Evolutionary conservation across 495 filamentous ascomycete species (phyloP).

Genomic region (Halenospora varia): DNA sequence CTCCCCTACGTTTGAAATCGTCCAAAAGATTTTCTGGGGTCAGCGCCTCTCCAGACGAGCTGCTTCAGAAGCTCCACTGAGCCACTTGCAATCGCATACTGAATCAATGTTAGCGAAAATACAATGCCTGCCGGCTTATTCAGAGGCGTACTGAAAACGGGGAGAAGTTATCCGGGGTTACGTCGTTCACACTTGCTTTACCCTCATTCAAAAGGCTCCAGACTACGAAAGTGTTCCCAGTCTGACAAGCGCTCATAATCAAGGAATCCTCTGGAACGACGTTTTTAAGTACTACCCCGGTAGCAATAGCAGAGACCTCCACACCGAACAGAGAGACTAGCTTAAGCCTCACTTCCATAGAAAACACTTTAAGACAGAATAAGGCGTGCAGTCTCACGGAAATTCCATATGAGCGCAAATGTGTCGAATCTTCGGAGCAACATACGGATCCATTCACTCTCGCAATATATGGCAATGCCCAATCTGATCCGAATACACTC

Average conservation of each 20-base stretch:
- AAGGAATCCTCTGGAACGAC: background rate
- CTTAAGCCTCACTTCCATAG: background rate
- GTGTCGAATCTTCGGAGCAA: background rate
- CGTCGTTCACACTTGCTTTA: conserved; percentile 1
- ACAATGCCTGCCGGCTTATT: background rate
- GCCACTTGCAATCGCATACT: conserved; percentile 5
- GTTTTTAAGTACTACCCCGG: background rate
- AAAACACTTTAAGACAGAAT: conserved; percentile 1
- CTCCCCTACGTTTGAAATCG: background rate
- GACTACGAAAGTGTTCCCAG: background rate
- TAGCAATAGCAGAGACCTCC: background rate
- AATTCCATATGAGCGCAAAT: background rate
- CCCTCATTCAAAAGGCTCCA: background rate
- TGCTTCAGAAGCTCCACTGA: background rate
- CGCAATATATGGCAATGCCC: background rate
- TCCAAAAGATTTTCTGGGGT: background rate
- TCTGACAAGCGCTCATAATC: background rate
- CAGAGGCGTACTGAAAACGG: background rate
- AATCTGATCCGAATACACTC: background rate
- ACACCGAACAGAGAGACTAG: background rate
- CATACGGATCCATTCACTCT: background rate
- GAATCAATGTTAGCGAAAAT: background rate
- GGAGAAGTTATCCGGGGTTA: background rate
- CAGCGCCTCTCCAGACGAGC: background rate
- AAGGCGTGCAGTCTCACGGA: background rate